Evolutionary conservation across 1,284 basidiomycete genomes (phyloP).

Genomic region (Rhodotorula sp.): DNA sequence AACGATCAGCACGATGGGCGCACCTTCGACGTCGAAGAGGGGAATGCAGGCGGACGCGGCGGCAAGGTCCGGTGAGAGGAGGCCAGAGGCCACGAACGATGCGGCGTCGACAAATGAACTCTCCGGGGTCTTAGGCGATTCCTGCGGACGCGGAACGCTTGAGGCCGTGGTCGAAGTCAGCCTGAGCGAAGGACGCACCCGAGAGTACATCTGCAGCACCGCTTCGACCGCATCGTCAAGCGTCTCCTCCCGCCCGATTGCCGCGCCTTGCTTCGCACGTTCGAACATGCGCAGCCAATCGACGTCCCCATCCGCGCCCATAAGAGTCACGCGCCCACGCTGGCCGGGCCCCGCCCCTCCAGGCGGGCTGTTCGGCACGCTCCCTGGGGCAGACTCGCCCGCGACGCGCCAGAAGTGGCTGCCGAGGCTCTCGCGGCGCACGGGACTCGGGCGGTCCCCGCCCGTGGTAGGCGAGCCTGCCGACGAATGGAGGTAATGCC

Average conservation of each 20-base stretch:
- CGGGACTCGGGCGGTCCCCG: not conserved
- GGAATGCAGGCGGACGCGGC: conserved; percentile 13
- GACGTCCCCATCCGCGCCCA: conserved; percentile 12
- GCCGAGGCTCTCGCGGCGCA: not conserved
- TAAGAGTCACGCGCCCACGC: not conserved
- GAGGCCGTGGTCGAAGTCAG: not conserved
- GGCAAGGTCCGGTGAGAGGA: not conserved
- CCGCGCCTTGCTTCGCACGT: not conserved
- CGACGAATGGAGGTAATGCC: not conserved
- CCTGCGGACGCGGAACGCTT: not conserved
- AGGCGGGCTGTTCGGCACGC: not conserved
- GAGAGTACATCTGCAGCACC: not conserved
- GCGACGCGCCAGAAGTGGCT: conserved; percentile 4
- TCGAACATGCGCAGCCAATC: not conserved
- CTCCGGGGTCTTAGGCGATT: not conserved
- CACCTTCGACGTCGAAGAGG: conserved; percentile 29
- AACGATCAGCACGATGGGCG: conserved; percentile 25
- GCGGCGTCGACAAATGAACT: not conserved
- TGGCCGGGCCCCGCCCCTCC: not conserved
- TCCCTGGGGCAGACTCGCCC: not conserved
- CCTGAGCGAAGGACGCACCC: not conserved
- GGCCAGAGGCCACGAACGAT: not conserved
- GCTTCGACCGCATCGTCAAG: not conserved
- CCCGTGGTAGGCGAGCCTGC: not conserved
- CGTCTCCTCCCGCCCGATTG: not conserved